Percentiles rank a stretch among this genome's conserved stretches.
phyloP scores from a whole-genome alignment of 306 rosid species.

The Aeschynomene evenia region DNA sequence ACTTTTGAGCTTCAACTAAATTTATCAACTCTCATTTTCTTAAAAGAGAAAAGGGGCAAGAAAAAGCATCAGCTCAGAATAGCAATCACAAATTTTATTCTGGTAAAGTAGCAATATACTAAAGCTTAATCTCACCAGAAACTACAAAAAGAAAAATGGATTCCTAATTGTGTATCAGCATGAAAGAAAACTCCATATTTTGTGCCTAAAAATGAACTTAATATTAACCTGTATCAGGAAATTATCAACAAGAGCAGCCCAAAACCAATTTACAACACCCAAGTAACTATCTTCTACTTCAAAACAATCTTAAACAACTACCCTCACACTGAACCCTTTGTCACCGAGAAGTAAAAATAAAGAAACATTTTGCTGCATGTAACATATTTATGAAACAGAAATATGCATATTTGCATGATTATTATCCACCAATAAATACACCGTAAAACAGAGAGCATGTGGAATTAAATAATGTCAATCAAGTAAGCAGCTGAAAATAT shows the following conservation, averaged over 20 bases:
- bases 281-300: neutral
- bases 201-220: neutral
- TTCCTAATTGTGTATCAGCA: constrained; percentile 1
- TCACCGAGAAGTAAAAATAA: neutral
- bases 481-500: constrained; percentile 15
- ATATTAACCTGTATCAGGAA: neutral
- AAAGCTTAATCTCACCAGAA: neutral
- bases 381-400: neutral
- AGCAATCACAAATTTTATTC: neutral
- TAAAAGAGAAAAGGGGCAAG: neutral
- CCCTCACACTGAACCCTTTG: neutral
- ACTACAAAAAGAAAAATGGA: neutral
- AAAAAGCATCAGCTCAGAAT: neutral
- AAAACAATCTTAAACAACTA: neutral
- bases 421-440: neutral
- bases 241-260: neutral
- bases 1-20: neutral
- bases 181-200: constrained; percentile 10
- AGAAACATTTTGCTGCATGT: neutral
- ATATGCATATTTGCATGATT: neutral
- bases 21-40: neutral
- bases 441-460: neutral
- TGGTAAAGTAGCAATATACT: neutral
- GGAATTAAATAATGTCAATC: constrained; percentile 13
- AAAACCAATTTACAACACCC: neutral